Evolutionary conservation across 78 protist genomes (phyloP), one percentile per base, ranked within the genome.

Genomic region (Trichosphaerium sp.): DNA sequence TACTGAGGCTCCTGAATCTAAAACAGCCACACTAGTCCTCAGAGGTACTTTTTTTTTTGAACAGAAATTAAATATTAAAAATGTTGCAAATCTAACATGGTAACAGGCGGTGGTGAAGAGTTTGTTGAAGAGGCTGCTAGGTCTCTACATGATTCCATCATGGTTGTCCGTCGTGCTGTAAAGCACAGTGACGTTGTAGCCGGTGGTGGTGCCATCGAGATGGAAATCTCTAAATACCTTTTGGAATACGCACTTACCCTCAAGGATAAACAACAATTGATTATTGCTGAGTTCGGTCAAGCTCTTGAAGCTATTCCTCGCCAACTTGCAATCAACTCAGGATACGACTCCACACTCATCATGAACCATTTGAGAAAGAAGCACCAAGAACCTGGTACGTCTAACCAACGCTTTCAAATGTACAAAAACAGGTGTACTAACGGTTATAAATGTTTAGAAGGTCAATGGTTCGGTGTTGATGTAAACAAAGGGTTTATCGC

Each of bases 121-220:
- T 96, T 96, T 66, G 81, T 95, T 39, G 97, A 79, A n/a, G 99
- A 94, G 74, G 89, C 95, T 6, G 95, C 95, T 60, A 81, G 99
- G 21, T 94, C 98, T 12, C 84, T 98, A n/a, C 99, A 95, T 78
- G 99, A 98, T 75, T 90, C 99, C 21, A 80, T 96, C 77, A 85
- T 90, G 95, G 80, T 93, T 39, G 97, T 92, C 31, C 65, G 92
- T 35, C 65, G 99, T 2, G 88, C 99, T 28, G 40, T 89, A 43
- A 78, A 90, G 82, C 81, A 84, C 74, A 18, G 78, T 7, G n/a
- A 78, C 0, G 90, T 94, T 14, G 92, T 87, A 7, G 95, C 98
- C 6, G 99, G 99, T 21, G 99, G 98, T 48, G 99, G 99, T 18
- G 99, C 99, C 23, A 88, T 94, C 74, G 99, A 98, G 68, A 93